These are phyloP conservation scores for Fraxinus nigra DNA, from an alignment of 305 asterid species.

Conservation along the genomic window DNA sequence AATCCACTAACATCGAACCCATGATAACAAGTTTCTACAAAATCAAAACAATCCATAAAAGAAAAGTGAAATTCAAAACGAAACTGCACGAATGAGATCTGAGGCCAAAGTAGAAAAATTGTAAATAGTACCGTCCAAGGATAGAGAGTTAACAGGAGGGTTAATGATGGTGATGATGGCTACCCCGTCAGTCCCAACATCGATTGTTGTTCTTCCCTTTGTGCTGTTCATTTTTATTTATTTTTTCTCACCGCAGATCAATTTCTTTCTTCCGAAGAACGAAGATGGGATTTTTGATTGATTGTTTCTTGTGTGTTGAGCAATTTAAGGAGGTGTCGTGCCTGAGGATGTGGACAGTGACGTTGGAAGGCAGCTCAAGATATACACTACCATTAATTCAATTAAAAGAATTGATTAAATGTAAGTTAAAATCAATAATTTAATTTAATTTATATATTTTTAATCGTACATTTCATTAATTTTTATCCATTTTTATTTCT, in stretches of 20 bases:
- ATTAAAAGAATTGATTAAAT: not conserved
- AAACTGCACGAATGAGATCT: constrained; percentile 17
- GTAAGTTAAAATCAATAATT: no score
- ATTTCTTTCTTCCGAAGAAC: not conserved
- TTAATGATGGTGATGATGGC: constrained; percentile 86
- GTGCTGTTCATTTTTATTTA: constrained; percentile 33
- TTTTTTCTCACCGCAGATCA: constrained; percentile 5
- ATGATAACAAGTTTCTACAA: not conserved
- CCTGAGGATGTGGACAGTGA: constrained; percentile 21
- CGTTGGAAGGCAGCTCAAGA: constrained; percentile 17
- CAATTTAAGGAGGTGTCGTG: constrained; percentile 34
- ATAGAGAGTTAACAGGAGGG: constrained; percentile 96
- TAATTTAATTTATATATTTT: no score
- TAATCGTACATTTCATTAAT: no score
- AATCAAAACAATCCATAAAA: constrained; percentile 11
- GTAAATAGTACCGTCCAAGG: constrained; percentile 65
- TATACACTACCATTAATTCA: not conserved
- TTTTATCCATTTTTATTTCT: no score
- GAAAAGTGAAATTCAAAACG: constrained; percentile 4
- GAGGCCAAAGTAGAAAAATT: not conserved
- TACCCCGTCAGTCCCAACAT: constrained; percentile 92
- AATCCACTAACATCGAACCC: not conserved
- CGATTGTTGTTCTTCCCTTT: constrained; percentile 73
- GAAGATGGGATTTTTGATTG: not conserved
- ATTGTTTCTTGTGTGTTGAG: not conserved